A percentile compares a stretch with the other conserved stretches of the same genome.
These are phyloP conservation scores for Globisporangium recalcitrans DNA, from an alignment of 352 stramenopile genomes.

Conservation along the genomic window DNA sequence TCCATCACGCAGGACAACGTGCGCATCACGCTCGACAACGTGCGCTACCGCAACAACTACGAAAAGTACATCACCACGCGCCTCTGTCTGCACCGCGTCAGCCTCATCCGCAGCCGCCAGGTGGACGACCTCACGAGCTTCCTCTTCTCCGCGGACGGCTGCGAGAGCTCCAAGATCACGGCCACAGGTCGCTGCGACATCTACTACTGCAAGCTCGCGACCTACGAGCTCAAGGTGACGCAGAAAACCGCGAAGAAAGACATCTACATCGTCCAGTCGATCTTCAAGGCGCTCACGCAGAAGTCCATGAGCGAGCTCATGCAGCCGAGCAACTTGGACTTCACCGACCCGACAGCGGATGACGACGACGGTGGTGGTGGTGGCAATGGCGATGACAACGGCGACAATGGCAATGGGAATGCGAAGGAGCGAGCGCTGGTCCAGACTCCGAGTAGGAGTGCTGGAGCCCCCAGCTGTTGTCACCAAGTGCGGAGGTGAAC, in stretches of 20 bases:
- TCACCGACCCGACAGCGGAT: constrained; percentile 1
- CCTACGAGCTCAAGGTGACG: constrained; percentile 36
- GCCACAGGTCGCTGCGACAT: constrained; percentile 36
- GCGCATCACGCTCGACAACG: constrained; percentile 30
- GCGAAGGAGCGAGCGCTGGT: not conserved
- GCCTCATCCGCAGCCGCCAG: constrained; percentile 22
- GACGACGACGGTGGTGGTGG: not conserved
- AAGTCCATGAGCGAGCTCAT: constrained; percentile 29
- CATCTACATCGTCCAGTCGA: constrained; percentile 33
- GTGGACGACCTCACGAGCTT: constrained; percentile 22
- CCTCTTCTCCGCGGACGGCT: constrained; percentile 37
- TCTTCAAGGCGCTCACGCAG: constrained; percentile 33
- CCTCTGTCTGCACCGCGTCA: constrained; percentile 40
- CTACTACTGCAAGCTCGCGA: constrained; percentile 38
- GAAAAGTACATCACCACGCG: constrained; percentile 23
- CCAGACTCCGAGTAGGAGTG: too few species aligned
- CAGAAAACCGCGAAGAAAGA: constrained; percentile 26
- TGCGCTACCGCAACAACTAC: constrained; percentile 41
- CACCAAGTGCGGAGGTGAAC: too few species aligned
- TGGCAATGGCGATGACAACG: not conserved
- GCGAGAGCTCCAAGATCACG: constrained; percentile 20
- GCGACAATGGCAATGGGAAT: not conserved
- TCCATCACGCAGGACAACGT: constrained; percentile 17
- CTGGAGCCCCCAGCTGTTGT: too few species aligned
- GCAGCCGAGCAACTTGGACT: constrained; percentile 33